Conservation (phyloP, 2,329 filamentous ascomycete species). For the Clonostachys byssicola region DNA sequence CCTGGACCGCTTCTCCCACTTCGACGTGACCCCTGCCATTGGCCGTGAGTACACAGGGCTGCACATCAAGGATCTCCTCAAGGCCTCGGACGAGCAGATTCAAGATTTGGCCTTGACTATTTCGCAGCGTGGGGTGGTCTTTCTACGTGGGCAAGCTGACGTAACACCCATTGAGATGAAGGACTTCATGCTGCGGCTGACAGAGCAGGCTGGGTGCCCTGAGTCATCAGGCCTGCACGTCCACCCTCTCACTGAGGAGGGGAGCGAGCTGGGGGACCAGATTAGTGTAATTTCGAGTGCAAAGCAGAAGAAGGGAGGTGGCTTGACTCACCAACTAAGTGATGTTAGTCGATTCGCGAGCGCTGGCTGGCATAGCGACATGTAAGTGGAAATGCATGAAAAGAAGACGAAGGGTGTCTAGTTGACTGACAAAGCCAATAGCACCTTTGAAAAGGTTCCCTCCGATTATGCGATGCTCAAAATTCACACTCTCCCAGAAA, state of each 20-base stretch:
- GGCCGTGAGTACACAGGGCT: conserved; percentile 40
- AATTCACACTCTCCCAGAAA: conserved; percentile 49
- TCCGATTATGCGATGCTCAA: conserved; percentile 59
- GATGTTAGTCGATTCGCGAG: conserved; percentile 42
- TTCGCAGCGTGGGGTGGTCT: conserved; percentile 30
- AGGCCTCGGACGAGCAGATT: conserved; percentile 38
- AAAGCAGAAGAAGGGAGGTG: conserved; percentile 49
- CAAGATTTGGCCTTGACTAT: conserved; percentile 49
- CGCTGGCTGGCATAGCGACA: conserved; percentile 46
- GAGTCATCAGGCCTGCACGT: conserved; percentile 45
- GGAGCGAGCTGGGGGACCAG: conserved; percentile 47
- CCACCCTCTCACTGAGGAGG: conserved; percentile 48
- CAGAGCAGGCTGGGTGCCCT: conserved; percentile 27
- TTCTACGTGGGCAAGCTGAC: conserved; percentile 27
- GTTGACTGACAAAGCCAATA: background rate
- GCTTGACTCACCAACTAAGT: conserved; percentile 44
- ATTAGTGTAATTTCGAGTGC: conserved; percentile 52
- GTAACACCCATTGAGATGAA: conserved; percentile 29
- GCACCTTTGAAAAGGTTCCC: conserved; percentile 52
- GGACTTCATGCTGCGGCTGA: conserved; percentile 27
- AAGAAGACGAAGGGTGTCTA: background rate
- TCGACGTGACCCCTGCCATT: conserved; percentile 42
- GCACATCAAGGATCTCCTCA: conserved; percentile 24
- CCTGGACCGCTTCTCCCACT: conserved; percentile 6
- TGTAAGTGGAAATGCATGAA: conserved; percentile 18